Evolutionary conservation across 495 filamentous ascomycete genomes (phyloP).

Genomic region (Aspergillus cavernicola): DNA sequence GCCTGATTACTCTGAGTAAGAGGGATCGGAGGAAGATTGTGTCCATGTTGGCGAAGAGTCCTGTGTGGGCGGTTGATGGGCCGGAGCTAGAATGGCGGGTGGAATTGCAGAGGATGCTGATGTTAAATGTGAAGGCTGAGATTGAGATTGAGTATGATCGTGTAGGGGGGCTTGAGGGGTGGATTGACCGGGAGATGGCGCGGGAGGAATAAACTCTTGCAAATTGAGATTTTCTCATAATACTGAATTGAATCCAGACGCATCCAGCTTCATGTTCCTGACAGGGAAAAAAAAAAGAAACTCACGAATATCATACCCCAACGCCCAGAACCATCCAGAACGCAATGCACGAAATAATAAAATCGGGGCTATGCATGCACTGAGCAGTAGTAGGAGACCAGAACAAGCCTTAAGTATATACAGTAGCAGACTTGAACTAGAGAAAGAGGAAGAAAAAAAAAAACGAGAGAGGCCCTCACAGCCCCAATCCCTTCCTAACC

Average conservation of each 20-base stretch:
- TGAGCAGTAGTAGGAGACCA: neutral
- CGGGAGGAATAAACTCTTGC: no score
- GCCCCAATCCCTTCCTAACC: conserved; percentile 62
- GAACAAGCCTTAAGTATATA: neutral
- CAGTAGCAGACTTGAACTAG: neutral
- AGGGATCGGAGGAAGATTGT: conserved; percentile 66
- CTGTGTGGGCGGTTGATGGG: conserved; percentile 44
- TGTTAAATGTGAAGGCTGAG: conserved; percentile 84
- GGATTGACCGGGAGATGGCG: conserved; percentile 53
- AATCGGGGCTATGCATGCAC: conserved; percentile 2
- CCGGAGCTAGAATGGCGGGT: conserved; percentile 51
- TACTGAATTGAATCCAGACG: no score
- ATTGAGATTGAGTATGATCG: conserved; percentile 74
- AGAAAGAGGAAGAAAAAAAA: neutral
- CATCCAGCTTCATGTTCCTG: neutral
- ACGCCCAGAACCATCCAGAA: neutral
- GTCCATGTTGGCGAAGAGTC: conserved; percentile 57
- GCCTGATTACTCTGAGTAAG: conserved; percentile 52
- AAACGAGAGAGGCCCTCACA: conserved; percentile 20
- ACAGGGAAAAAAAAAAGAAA: neutral
- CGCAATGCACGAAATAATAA: neutral
- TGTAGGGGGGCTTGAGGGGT: conserved; percentile 54
- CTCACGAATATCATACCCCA: neutral
- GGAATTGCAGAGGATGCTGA: conserved; percentile 82
- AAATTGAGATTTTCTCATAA: no score